These are phyloP conservation scores for Dendrocalamus sinicus DNA, from an alignment of 176 grass and related monocot species.

Conservation along the genomic window DNA sequence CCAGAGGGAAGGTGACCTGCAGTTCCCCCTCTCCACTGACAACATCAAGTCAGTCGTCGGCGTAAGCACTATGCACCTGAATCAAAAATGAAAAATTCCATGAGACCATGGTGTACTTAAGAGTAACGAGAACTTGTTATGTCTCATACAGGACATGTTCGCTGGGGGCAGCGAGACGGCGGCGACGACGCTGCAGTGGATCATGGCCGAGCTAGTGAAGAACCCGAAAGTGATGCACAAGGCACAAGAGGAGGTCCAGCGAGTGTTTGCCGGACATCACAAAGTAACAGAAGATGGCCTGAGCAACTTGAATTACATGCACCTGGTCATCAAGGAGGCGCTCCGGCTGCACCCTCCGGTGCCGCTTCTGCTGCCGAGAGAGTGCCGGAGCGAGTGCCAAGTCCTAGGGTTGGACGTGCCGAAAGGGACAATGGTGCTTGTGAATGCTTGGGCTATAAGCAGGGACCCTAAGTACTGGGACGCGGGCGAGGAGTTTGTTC, in stretches of 20 bases:
- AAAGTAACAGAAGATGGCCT: slow-evolving; percentile 15
- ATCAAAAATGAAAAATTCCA: no score
- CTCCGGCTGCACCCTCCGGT: slow-evolving; percentile 41
- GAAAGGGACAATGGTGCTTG: slow-evolving; percentile 28
- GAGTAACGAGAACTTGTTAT: not conserved
- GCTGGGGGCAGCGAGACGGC: slow-evolving; percentile 46
- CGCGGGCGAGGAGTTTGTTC: not conserved
- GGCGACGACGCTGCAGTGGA: slow-evolving; percentile 37
- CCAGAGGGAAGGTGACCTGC: slow-evolving; percentile 6
- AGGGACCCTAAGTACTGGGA: not conserved
- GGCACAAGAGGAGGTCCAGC: slow-evolving; percentile 7
- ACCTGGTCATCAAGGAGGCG: slow-evolving; percentile 43
- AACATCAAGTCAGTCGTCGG: slow-evolving; percentile 36
- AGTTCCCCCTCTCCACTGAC: slow-evolving; percentile 31
- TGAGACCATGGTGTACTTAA: no score
- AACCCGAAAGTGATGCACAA: slow-evolving; percentile 35
- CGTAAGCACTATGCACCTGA: not conserved
- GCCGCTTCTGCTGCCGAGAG: slow-evolving; percentile 41
- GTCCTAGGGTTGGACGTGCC: slow-evolving; percentile 44
- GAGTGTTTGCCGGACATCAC: not conserved
- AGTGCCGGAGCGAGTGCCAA: not conserved
- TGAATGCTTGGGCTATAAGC: not conserved
- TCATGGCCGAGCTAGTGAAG: slow-evolving; percentile 46
- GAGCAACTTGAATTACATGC: not conserved
- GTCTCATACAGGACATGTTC: slow-evolving; percentile 44